Percentiles rank a stretch among this genome's conserved stretches.
These are phyloP conservation scores for Termitomyces sp. DNA, from an alignment of 768 basidiomycete species.

Conservation along the genomic window DNA sequence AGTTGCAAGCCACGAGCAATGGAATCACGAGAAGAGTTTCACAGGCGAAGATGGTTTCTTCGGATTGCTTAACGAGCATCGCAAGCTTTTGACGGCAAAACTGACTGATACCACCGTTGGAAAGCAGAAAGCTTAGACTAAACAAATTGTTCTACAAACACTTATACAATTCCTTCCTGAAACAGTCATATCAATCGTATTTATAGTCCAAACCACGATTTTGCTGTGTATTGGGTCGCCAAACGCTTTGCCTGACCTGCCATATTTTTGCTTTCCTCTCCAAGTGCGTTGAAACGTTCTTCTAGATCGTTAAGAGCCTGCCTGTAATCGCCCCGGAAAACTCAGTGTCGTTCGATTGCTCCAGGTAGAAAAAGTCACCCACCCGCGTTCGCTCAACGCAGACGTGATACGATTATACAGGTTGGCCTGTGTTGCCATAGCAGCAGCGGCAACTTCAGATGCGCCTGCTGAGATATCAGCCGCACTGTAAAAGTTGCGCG, in stretches of 20 bases:
- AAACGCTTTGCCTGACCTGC: conserved; percentile 63
- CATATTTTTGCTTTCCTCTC: conserved; percentile 65
- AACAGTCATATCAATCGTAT: not conserved
- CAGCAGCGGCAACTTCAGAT: conserved; percentile 14
- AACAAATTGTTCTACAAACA: not conserved
- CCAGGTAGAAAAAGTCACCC: conserved; percentile 12
- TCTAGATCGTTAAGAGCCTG: conserved; percentile 60
- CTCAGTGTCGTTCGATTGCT: not conserved
- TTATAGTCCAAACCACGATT: conserved; percentile 58
- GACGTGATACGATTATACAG: conserved; percentile 46
- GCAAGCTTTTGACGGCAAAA: not conserved
- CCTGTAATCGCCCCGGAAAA: conserved; percentile 25
- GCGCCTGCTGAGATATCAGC: conserved; percentile 8
- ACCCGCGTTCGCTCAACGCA: conserved; percentile 66
- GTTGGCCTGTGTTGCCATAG: conserved; percentile 29
- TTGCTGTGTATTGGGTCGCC: conserved; percentile 59
- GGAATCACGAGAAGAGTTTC: not conserved
- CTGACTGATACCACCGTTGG: not conserved
- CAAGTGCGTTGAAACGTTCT: conserved; percentile 60
- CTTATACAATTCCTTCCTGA: not conserved
- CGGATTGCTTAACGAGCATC: conserved; percentile 1
- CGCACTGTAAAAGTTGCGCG: conserved; percentile 1
- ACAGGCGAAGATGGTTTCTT: not conserved
- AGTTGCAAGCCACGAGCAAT: not conserved
- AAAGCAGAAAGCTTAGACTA: not conserved